A percentile compares a stretch with the other conserved stretches of the same genome.
These are phyloP conservation scores for Neurospora hispaniola DNA, from an alignment of 495 filamentous ascomycete genomes.

Conservation along the genomic window DNA sequence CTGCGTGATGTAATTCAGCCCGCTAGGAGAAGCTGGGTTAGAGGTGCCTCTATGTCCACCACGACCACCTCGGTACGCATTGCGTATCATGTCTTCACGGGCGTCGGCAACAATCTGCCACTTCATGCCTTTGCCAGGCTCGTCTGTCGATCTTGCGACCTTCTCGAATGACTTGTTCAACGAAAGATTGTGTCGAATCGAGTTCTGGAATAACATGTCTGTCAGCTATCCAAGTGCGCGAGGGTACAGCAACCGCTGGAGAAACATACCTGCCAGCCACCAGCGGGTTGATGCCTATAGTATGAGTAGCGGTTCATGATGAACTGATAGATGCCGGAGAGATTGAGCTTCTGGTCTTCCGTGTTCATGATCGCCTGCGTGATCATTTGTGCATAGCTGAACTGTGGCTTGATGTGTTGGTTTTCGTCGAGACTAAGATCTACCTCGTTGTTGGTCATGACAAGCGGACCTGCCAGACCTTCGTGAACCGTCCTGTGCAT, in stretches of 20 bases:
- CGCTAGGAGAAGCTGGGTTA: slow-evolving; percentile 45
- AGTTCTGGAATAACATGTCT: slow-evolving; percentile 51
- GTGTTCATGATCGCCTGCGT: slow-evolving; percentile 85
- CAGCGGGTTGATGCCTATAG: slow-evolving; percentile 61
- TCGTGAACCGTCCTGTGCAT: slow-evolving; percentile 34
- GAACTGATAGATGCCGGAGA: slow-evolving; percentile 84
- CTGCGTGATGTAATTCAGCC: slow-evolving; percentile 39
- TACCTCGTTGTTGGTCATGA: slow-evolving; percentile 46
- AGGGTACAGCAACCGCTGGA: background rate
- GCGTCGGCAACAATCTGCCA: slow-evolving; percentile 80
- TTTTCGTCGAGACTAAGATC: slow-evolving; percentile 76
- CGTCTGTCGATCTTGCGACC: slow-evolving; percentile 79
- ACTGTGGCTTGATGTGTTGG: slow-evolving; percentile 85
- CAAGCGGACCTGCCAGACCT: slow-evolving; percentile 24
- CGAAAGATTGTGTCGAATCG: slow-evolving; percentile 91
- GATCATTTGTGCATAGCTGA: slow-evolving; percentile 95
- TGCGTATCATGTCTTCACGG: slow-evolving; percentile 56
- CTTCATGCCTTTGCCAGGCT: slow-evolving; percentile 98
- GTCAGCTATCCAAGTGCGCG: background rate
- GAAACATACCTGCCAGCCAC: slow-evolving; percentile 75
- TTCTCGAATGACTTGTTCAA: slow-evolving; percentile 89
- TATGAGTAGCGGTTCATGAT: slow-evolving; percentile 85
- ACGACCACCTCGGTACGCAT: slow-evolving; percentile 38
- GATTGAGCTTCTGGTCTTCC: slow-evolving; percentile 72
- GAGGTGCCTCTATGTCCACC: slow-evolving; percentile 49